Percentiles rank a stretch among this genome's conserved stretches.
phyloP scores from a whole-genome alignment of 257 asterid species.

The Fraxinus americana region DNA sequence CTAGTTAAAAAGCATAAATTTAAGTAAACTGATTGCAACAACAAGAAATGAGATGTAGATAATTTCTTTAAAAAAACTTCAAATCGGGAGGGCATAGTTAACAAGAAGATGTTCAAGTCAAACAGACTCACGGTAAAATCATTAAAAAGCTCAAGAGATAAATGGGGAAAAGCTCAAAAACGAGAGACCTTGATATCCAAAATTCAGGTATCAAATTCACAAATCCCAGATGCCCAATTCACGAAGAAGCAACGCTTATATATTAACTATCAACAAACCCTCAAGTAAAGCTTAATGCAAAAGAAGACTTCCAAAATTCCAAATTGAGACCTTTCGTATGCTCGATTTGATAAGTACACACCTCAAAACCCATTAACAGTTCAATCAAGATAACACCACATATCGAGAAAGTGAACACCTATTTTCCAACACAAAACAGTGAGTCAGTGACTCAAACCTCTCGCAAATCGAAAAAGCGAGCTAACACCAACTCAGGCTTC shows the following conservation, averaged over 20 bases:
- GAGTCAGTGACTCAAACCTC: conserved; percentile 14
- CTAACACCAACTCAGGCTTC: conserved; percentile 29
- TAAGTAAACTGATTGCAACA: not conserved
- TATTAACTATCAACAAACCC: conserved; percentile 31
- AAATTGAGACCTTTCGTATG: conserved; percentile 16
- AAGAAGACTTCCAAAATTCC: conserved; percentile 28
- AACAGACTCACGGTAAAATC: not conserved
- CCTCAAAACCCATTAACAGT: conserved; percentile 30
- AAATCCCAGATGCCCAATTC: not conserved
- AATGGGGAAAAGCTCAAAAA: not conserved
- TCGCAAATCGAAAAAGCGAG: conserved; percentile 26
- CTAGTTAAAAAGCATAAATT: not conserved
- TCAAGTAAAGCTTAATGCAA: conserved; percentile 21
- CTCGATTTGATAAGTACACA: conserved; percentile 31
- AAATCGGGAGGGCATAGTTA: not conserved
- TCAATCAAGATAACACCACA: conserved; percentile 33
- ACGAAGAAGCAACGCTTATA: conserved; percentile 22
- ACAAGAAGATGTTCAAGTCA: not conserved
- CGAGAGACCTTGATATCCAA: conserved; percentile 12
- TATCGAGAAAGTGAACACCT: conserved; percentile 50
- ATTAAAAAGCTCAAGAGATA: not conserved
- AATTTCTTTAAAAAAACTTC: not conserved
- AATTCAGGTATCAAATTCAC: not conserved
- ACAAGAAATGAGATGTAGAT: not conserved
- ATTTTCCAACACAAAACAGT: conserved; percentile 35